Evolutionary conservation across 2,329 filamentous ascomycete genomes (phyloP).

Genomic region (Aphanoascus verrucosus): DNA sequence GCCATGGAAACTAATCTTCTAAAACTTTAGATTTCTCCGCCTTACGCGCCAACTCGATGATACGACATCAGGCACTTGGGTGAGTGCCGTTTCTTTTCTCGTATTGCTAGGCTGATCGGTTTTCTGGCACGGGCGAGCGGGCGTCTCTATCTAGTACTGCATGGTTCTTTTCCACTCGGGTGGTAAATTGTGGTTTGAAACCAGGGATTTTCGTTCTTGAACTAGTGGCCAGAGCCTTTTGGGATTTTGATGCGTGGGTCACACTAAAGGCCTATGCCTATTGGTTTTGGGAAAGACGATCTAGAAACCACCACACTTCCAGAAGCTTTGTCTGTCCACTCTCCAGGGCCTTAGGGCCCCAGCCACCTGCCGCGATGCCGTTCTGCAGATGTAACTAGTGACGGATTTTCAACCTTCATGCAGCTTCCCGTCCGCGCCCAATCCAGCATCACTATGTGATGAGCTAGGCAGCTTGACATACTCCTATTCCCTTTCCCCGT

Average conservation of each 20-base stretch:
- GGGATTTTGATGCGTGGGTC: constrained; percentile 3
- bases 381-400: constrained; percentile 16
- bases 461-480: constrained; percentile 18
- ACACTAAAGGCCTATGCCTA: neutral
- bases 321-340: constrained; percentile 13
- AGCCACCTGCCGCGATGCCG: constrained; percentile 10
- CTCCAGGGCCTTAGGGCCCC: constrained; percentile 4
- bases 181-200: neutral
- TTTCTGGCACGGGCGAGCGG: constrained; percentile 1
- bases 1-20: neutral
- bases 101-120: neutral
- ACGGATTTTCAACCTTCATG: constrained; percentile 13
- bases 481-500: constrained; percentile 16
- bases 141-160: neutral
- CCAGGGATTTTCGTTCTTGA: constrained; percentile 8
- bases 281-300: constrained; percentile 7
- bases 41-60: neutral
- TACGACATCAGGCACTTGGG: neutral
- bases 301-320: constrained; percentile 13
- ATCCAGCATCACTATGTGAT: constrained; percentile 13
- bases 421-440: constrained; percentile 16
- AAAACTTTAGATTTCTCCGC: neutral
- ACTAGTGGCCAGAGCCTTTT: constrained; percentile 5
- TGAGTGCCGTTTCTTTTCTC: neutral
- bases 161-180: neutral